Evolutionary conservation across 805 yeast species (phyloP), one percentile per base, ranked within the genome.

Genomic region (Kuraishia piskuri): DNA sequence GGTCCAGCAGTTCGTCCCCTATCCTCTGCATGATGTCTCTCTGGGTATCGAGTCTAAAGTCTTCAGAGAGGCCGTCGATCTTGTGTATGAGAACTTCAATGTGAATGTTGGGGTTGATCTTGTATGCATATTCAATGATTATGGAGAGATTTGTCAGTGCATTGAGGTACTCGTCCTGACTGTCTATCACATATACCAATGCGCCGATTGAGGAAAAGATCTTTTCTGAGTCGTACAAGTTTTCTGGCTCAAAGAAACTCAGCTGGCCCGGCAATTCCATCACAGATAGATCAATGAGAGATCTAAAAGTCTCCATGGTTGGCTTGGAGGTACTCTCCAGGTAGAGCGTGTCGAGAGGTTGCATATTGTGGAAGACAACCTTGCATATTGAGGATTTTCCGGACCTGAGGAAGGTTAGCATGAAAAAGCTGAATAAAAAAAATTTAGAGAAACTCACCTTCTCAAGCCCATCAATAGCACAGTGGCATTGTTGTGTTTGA

Each of bases 351-450:
- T 92, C 97, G 56, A 90, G 73, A 1, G 99, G 97, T 64, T 88
- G 96, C 96, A 94, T 90, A 64, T 89, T 88, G 67, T 92, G 96
- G 69, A 94, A 94, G 1, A 94, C 95, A 14, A 94, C 98, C 64
- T 92, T 90, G 63, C 97, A 85, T 31, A 94, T 94, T 2, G 97
- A 90, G 8, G 97, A 89, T 69, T 94, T 94, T 14, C 99, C 99
- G 21, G 92, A 88, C 65, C 88, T 74, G 3, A 22, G 22, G 17
- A 31, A 31, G 7, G 40, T 31, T 31, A 31, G 40, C 3, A 22
- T 21, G 8, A 17, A n/a, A 25, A 19, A 10, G 23, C 31, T 23
- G 19, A 17, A n/a, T 17, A 2, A 37, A 12, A 23, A 23, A 22
- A 53, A 26, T 14, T 22, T 14, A 10, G 9, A 17, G 21, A 14